Evolutionary conservation across 1,139 yeast genomes (phyloP).

Genomic region (Geotrichum klebahnii): DNA sequence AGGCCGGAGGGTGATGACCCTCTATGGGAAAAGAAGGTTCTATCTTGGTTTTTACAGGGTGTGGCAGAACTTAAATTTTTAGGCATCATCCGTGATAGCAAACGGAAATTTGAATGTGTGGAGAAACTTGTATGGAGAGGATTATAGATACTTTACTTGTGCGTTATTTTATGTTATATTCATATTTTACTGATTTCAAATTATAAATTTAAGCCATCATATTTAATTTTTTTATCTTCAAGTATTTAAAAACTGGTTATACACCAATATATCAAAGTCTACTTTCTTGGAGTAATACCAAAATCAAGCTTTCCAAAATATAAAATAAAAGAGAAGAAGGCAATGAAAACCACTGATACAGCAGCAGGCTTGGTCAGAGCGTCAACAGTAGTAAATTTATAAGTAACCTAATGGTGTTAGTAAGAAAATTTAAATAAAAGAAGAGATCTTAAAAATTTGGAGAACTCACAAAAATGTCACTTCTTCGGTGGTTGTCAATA

Average conservation of each 20-base stretch:
- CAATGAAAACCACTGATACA: conserved; percentile 60
- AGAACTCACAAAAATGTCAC: conserved; percentile 45
- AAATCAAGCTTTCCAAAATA: conserved; percentile 46
- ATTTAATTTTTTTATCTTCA: background rate
- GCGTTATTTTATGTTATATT: too few species aligned
- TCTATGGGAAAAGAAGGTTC: conserved; percentile 50
- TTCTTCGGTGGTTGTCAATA: conserved; percentile 62
- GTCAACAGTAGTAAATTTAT: conserved; percentile 53
- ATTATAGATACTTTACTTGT: conserved; percentile 34
- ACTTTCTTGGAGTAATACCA: conserved; percentile 25
- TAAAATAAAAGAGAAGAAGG: conserved; percentile 58
- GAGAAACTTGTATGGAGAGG: conserved; percentile 63
- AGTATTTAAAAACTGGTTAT: background rate
- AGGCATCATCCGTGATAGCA: conserved; percentile 51
- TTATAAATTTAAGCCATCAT: too few species aligned
- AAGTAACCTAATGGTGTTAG: conserved; percentile 42
- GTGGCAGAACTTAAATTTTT: conserved; percentile 51
- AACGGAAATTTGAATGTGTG: conserved; percentile 49
- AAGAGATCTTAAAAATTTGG: conserved; percentile 30
- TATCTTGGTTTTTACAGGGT: conserved; percentile 58
- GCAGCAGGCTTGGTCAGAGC: conserved; percentile 62
- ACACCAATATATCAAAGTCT: background rate
- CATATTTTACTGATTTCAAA: background rate
- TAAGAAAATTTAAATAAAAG: background rate
- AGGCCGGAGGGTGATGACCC: conserved; percentile 24